Base-by-base conservation (phyloP, 2,329 filamentous ascomycete species). In the Curvularia hawaiiensis region DNA sequence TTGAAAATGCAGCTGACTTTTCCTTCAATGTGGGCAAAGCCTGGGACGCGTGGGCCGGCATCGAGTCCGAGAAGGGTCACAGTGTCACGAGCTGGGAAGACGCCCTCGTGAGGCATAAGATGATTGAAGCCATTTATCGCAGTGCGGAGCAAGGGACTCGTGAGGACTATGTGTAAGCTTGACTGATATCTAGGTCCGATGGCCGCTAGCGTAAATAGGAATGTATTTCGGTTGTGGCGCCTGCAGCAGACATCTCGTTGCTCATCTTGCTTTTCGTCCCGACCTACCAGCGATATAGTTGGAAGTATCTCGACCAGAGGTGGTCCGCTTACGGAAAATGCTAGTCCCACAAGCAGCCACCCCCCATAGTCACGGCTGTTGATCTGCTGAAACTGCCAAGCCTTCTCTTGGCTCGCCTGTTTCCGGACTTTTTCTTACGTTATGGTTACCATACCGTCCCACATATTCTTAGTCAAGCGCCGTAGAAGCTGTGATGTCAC, bases 11-110 rank as follows among this genome's bases (percentile, higher is more conserved):
- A 0, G 79, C 80, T 12, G 66, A 77, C 18, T 74, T 84, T 1
- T 77, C 75, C 8, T 85, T 80, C 51, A 83, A 80, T 61, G 81
- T 88, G 28, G 85, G 79, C 0, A 78, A 78, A 20, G 63, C 86
- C 0, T 88, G 88, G 71, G 85, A 89, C 63, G 78, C 77, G 1
- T 85, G 80, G 73, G 82, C 82, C 5, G 75, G 59, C 63, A 67
- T 57, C 6, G 70, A 64, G 9, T 40, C 64, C 10, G 66, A 69
- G 1, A 60, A 69, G 22, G 66, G 69, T 12, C 50, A 64, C 18
- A 66, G 58, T 56, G 65, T 70, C 4, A 68, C 66, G 22, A 71
- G 66, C 1, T 77, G 74, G 55, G 70, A 75, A 20, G 69, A 74
- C 51, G 75, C 74, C 7, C 43, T 76, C 3, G 22, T 73, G 2